A percentile compares a stretch with the other conserved stretches of the same genome.
Conservation (phyloP, 768 basidiomycete genomes). For the Lactifluus volemus region DNA sequence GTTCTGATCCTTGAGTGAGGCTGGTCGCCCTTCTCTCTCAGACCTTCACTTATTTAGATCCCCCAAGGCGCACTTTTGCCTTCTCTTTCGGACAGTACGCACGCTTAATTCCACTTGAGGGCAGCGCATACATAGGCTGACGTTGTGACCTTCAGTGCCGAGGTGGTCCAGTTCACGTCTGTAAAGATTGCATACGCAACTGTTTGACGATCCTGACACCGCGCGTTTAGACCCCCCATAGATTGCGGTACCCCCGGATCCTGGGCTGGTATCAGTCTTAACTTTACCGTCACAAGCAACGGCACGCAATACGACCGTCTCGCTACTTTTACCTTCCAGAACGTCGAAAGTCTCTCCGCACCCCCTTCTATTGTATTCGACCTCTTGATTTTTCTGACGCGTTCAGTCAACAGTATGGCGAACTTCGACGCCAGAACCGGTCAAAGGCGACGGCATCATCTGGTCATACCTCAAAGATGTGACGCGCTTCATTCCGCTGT, state of each 20-base stretch:
- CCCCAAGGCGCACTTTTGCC: neutral
- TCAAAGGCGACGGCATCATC: neutral
- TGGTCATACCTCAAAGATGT: neutral
- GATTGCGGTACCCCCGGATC: slow-evolving; percentile 52
- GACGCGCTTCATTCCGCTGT: neutral
- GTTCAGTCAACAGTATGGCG: neutral
- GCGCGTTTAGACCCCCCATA: slow-evolving; percentile 49
- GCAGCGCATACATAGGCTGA: neutral
- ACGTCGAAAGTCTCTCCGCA: neutral
- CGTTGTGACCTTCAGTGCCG: slow-evolving; percentile 35
- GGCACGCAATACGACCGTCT: slow-evolving; percentile 72
- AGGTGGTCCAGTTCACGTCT: slow-evolving; percentile 54
- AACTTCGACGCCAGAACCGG: neutral
- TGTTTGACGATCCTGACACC: neutral
- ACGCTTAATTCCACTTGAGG: neutral
- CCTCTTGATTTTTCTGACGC: neutral
- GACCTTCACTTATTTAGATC: neutral
- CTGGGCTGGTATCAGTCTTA: slow-evolving; percentile 68
- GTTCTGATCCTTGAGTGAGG: neutral
- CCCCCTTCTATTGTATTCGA: neutral
- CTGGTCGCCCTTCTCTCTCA: neutral
- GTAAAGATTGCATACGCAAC: neutral
- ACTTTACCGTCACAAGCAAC: slow-evolving; percentile 70
- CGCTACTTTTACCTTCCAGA: neutral
- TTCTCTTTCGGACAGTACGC: neutral